Conservation (phyloP, 257 asterid genomes). For the Solanum sitiens region DNA sequence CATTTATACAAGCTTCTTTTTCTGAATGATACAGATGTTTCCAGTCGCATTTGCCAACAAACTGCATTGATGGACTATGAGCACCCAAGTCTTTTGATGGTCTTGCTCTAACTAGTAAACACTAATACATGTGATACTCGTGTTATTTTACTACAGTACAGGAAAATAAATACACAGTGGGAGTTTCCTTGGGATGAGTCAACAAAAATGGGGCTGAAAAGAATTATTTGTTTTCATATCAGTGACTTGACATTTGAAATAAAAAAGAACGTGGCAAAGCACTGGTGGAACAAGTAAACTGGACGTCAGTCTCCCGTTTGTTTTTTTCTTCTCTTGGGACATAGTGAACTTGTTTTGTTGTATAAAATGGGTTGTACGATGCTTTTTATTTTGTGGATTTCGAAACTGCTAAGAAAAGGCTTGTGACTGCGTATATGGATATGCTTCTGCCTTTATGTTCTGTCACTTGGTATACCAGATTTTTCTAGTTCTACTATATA, state of each 20-base stretch:
- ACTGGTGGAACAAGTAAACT: not conserved
- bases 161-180: not conserved
- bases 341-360: not conserved
- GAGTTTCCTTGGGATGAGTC: not conserved
- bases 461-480: not conserved
- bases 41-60: not conserved
- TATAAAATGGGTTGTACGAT: not conserved
- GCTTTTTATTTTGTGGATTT: not conserved
- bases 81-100: not conserved
- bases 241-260: not conserved
- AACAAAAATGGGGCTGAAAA: not conserved
- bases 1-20: not conserved
- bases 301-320: not conserved
- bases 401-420: not conserved
- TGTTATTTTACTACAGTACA: not conserved
- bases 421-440: not conserved
- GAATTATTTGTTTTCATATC: not conserved
- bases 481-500: not conserved
- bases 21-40: not conserved
- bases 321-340: not conserved
- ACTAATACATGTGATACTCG: not conserved
- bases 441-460: not conserved
- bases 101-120: not conserved
- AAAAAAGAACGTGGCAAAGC: not conserved
- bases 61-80: not conserved